These are phyloP conservation scores for Penium margaritaceum DNA, from an alignment of 139 green algal species.

Conservation along the genomic window DNA sequence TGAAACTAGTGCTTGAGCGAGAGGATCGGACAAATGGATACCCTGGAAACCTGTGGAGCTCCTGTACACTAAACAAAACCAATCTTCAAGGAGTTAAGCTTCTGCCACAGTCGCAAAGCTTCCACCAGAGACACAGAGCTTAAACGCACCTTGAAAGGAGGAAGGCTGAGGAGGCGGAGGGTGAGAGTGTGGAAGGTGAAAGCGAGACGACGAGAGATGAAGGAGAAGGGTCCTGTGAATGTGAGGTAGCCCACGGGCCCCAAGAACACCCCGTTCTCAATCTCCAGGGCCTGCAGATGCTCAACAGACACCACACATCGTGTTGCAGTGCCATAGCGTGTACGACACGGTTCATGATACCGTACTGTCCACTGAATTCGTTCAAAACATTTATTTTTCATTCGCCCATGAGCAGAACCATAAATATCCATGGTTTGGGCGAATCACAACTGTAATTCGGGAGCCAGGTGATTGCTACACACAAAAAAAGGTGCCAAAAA, in stretches of 20 bases:
- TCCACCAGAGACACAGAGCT: conserved; percentile 14
- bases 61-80: neutral
- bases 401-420: no score
- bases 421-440: no score
- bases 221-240: conserved; percentile 46
- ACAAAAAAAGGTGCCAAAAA: no score
- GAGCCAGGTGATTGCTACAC: no score
- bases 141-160: conserved; percentile 21
- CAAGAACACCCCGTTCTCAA: conserved; percentile 47
- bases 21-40: neutral
- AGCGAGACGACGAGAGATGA: conserved; percentile 33
- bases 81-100: neutral
- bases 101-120: neutral
- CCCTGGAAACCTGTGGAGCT: neutral
- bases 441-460: no score
- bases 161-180: conserved; percentile 12
- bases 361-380: no score
- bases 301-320: no score
- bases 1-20: neutral
- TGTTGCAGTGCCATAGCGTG: no score
- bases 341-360: no score
- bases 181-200: conserved; percentile 44
- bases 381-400: no score
- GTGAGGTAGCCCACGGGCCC: conserved; percentile 34
- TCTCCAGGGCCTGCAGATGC: conserved; percentile 5